phyloP scores from a whole-genome alignment of 768 basidiomycete genomes.

The Lentinus tigrinus region DNA sequence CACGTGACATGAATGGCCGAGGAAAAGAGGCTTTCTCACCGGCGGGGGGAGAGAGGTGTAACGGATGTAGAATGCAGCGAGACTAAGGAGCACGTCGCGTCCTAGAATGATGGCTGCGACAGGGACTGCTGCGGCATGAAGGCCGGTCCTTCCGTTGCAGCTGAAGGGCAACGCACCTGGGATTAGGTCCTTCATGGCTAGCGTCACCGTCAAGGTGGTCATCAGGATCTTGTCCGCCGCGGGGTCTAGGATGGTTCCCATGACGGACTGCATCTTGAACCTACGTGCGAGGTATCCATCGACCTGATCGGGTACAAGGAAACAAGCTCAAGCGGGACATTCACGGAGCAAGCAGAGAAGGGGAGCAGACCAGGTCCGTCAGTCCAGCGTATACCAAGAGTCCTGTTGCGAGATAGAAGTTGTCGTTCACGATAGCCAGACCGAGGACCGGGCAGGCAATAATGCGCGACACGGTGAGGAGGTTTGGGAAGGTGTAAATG shows the following conservation, averaged over 20 bases:
- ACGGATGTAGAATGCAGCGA: constrained; percentile 91
- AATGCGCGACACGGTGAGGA: constrained; percentile 86
- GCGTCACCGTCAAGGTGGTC: constrained; percentile 87
- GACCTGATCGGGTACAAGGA: constrained; percentile 46
- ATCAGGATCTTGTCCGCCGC: constrained; percentile 95
- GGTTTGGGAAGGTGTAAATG: constrained; percentile 92
- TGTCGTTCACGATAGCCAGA: constrained; percentile 79
- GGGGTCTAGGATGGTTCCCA: constrained; percentile 94
- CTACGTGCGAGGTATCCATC: constrained; percentile 90
- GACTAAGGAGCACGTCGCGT: constrained; percentile 79
- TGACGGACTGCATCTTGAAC: constrained; percentile 85
- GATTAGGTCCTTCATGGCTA: constrained; percentile 80
- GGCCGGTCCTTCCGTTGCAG: background rate
- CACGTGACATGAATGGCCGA: constrained; percentile 8
- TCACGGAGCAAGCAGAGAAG: constrained; percentile 9
- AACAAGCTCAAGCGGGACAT: constrained; percentile 2
- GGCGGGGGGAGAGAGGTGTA: constrained; percentile 87
- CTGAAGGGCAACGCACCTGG: constrained; percentile 57
- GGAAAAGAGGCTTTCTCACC: constrained; percentile 47
- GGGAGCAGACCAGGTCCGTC: constrained; percentile 76
- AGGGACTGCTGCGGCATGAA: constrained; percentile 54
- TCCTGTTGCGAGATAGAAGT: constrained; percentile 78
- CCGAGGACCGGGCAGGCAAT: constrained; percentile 88
- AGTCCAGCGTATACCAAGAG: constrained; percentile 90
- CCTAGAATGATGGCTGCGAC: constrained; percentile 86